Conservation (phyloP, 768 basidiomycete species). For the Boletus sp. region DNA sequence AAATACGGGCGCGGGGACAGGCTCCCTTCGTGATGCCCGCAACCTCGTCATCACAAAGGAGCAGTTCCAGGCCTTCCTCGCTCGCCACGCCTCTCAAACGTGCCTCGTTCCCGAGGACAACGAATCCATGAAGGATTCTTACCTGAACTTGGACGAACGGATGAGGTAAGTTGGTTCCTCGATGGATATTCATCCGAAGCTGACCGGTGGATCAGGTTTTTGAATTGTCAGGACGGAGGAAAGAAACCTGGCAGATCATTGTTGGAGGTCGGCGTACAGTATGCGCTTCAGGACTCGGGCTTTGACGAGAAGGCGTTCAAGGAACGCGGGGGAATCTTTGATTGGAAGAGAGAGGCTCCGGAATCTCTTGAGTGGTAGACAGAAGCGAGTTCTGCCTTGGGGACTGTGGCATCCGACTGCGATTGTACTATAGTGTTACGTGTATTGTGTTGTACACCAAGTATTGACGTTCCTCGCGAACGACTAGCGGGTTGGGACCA, state of each 20-base stretch:
- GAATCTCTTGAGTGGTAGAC: conserved; percentile 2
- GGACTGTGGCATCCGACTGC: no score
- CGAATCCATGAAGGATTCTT: conserved; percentile 39
- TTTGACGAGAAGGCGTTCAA: conserved; percentile 33
- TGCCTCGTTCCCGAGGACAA: conserved; percentile 39
- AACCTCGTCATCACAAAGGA: conserved; percentile 32
- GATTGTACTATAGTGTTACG: neutral
- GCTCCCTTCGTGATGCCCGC: conserved; percentile 34
- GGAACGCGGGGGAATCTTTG: conserved; percentile 34
- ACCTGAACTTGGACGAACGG: conserved; percentile 37
- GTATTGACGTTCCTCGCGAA: neutral
- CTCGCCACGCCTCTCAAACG: conserved; percentile 30
- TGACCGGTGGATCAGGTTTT: conserved; percentile 21
- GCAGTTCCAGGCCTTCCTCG: conserved; percentile 36
- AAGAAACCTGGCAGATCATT: conserved; percentile 28
- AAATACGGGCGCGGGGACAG: conserved; percentile 31
- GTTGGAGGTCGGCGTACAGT: conserved; percentile 34
- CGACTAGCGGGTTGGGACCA: no score
- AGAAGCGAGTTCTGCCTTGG: no score
- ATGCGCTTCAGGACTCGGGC: conserved; percentile 33
- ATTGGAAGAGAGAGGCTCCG: conserved; percentile 29
- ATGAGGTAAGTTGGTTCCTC: conserved; percentile 30
- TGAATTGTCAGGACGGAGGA: conserved; percentile 34
- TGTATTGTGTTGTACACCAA: neutral
- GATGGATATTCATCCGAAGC: neutral